Evolutionary conservation across 805 yeast species (phyloP).

Genomic region (Candida cerambycidarum): DNA sequence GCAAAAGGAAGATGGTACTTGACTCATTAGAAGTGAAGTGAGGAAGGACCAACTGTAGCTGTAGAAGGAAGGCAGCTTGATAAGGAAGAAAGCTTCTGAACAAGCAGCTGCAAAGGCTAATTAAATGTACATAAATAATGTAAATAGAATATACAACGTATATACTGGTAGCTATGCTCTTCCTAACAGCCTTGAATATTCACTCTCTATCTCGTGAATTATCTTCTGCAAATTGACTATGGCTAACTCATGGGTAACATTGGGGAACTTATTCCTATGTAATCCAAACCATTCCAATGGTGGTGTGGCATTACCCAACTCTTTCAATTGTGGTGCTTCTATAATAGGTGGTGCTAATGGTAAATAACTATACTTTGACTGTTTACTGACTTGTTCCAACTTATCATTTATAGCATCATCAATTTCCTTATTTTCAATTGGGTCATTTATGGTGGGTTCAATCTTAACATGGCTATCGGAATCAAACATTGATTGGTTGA

Average conservation of each 20-base stretch:
- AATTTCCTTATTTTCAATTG: slow-evolving; percentile 21
- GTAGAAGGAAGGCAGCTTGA: too few species aligned
- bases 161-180: slow-evolving; percentile 25
- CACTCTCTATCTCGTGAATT: slow-evolving; percentile 64
- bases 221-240: slow-evolving; percentile 72
- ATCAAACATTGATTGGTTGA: slow-evolving; percentile 16
- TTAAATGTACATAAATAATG: not conserved
- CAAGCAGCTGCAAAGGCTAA: too few species aligned
- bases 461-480: not conserved
- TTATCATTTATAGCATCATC: slow-evolving; percentile 40
- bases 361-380: slow-evolving; percentile 50
- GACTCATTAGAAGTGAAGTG: slow-evolving; percentile 57
- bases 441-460: slow-evolving; percentile 2
- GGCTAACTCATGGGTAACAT: slow-evolving; percentile 76
- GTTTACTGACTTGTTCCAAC: slow-evolving; percentile 34
- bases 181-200: slow-evolving; percentile 51
- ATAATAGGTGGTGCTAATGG: slow-evolving; percentile 77
- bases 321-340: slow-evolving; percentile 86
- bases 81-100: too few species aligned
- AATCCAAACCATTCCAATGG: slow-evolving; percentile 98
- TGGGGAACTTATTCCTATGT: slow-evolving; percentile 82
- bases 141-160: not conserved
- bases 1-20: slow-evolving; percentile 94
- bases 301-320: slow-evolving; percentile 95
- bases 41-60: too few species aligned